A percentile compares a stretch with the other conserved stretches of the same genome.
phyloP scores from a whole-genome alignment of 1,284 basidiomycete species.

The Marasmius tenuissimus region DNA sequence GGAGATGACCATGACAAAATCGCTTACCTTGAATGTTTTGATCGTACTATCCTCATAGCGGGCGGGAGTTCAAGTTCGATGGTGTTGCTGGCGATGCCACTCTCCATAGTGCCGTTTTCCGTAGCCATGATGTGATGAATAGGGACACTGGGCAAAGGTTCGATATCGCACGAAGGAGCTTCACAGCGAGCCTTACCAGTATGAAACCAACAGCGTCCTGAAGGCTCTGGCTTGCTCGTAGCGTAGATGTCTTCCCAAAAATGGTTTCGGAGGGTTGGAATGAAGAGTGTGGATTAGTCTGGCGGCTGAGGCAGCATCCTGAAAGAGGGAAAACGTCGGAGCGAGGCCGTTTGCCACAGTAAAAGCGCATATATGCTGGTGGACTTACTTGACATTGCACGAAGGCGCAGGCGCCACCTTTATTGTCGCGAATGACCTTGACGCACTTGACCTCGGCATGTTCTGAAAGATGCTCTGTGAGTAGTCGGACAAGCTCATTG shows the following conservation, averaged over 20 bases:
- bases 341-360: conserved; percentile 11
- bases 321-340: conserved; percentile 14
- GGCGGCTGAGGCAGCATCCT: conserved; percentile 61
- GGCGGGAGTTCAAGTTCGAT: conserved; percentile 47
- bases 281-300: conserved; percentile 61
- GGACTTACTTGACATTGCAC: conserved; percentile 72
- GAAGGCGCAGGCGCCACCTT: conserved; percentile 76
- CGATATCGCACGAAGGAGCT: conserved; percentile 8
- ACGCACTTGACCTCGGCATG: conserved; percentile 63
- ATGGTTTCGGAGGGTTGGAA: conserved; percentile 52
- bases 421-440: conserved; percentile 74
- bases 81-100: conserved; percentile 20
- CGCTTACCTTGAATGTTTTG: conserved; percentile 25
- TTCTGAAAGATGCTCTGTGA: conserved; percentile 63
- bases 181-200: conserved; percentile 45
- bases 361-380: conserved; percentile 5
- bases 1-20: not conserved
- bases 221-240: conserved; percentile 79
- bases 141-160: conserved; percentile 36
- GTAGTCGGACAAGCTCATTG: conserved; percentile 53
- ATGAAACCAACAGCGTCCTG: conserved; percentile 70
- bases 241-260: conserved; percentile 68
- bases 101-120: conserved; percentile 15
- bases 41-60: conserved; percentile 48
- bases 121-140: conserved; percentile 34